Evolutionary conservation across 75 land plant species (phyloP).

Genomic region (Azolla pinnata): DNA sequence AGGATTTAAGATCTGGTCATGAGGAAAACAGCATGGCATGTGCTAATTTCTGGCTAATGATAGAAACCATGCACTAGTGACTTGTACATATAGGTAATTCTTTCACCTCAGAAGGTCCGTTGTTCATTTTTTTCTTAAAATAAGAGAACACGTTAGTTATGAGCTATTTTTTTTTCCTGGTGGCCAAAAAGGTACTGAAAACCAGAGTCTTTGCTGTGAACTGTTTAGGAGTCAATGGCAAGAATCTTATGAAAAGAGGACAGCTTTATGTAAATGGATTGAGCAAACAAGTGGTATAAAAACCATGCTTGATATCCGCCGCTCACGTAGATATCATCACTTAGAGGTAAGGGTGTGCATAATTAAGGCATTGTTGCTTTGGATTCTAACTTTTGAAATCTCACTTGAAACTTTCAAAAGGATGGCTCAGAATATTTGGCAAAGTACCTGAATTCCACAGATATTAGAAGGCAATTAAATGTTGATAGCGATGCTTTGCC

Average conservation of each 20-base stretch:
- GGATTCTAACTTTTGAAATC: background rate
- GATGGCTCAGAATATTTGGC: slow-evolving; percentile 28
- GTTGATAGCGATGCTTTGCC: slow-evolving; percentile 14
- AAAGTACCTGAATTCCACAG: slow-evolving; percentile 16
- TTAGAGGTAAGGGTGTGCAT: background rate
- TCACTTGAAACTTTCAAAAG: slow-evolving; percentile 2
- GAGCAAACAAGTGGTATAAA: slow-evolving; percentile 19
- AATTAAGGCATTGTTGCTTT: background rate
- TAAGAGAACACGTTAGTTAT: too few species aligned
- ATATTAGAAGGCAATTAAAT: slow-evolving; percentile 14
- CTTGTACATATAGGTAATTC: too few species aligned
- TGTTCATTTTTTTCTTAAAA: too few species aligned
- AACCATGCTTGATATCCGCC: slow-evolving; percentile 30
- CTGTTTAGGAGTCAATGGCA: slow-evolving; percentile 29
- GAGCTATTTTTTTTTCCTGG: too few species aligned
- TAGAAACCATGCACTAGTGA: too few species aligned
- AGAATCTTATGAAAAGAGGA: slow-evolving; percentile 22
- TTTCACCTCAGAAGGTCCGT: too few species aligned
- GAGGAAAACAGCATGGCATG: too few species aligned
- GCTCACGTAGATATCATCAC: slow-evolving; percentile 17
- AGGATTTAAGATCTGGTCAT: too few species aligned
- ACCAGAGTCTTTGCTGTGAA: too few species aligned
- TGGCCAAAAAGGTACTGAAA: too few species aligned
- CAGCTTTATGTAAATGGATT: slow-evolving; percentile 19
- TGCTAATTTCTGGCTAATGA: too few species aligned